A percentile compares a stretch with the other conserved stretches of the same genome.
These are phyloP conservation scores for Phyllosticta ampelicida DNA, from an alignment of 2,329 filamentous ascomycete genomes.

Conservation along the genomic window DNA sequence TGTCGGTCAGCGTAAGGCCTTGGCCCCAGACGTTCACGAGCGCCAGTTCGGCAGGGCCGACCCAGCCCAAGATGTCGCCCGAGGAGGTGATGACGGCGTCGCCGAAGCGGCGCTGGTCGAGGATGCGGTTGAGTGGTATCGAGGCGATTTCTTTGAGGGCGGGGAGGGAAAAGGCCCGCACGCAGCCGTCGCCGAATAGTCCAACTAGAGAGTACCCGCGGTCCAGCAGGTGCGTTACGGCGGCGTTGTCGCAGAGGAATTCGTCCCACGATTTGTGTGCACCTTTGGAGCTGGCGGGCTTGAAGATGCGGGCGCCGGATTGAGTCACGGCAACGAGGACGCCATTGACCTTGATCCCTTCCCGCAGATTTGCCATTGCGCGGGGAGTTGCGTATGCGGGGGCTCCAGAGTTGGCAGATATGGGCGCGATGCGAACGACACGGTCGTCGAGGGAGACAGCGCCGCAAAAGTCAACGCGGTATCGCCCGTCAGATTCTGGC, in stretches of 20 bases:
- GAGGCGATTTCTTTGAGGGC: conserved; percentile 73
- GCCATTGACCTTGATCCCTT: conserved; percentile 66
- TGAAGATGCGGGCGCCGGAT: conserved; percentile 75
- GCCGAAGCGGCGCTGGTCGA: conserved; percentile 63
- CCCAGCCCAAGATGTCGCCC: conserved; percentile 80
- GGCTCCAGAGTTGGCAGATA: conserved; percentile 66
- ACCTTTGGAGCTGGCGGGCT: conserved; percentile 75
- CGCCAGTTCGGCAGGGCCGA: conserved; percentile 74
- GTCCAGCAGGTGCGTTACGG: conserved; percentile 62
- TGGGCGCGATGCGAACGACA: conserved; percentile 67
- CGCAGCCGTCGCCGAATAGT: conserved; percentile 71
- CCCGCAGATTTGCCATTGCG: conserved; percentile 64
- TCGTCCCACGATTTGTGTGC: conserved; percentile 84
- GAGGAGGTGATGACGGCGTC: conserved; percentile 62
- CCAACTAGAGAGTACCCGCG: conserved; percentile 71
- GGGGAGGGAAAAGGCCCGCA: conserved; percentile 77
- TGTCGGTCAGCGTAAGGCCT: conserved; percentile 30
- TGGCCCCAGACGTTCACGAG: conserved; percentile 78
- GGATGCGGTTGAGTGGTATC: conserved; percentile 49
- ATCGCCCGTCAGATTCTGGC: conserved; percentile 57
- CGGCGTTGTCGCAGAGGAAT: conserved; percentile 68
- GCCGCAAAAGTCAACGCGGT: conserved; percentile 63
- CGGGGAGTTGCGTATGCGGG: conserved; percentile 65
- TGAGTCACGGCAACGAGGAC: conserved; percentile 66
- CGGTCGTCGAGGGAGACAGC: conserved; percentile 52